Base-by-base conservation (phyloP, 805 yeast genomes). In the Yamadazyma philogaea region DNA sequence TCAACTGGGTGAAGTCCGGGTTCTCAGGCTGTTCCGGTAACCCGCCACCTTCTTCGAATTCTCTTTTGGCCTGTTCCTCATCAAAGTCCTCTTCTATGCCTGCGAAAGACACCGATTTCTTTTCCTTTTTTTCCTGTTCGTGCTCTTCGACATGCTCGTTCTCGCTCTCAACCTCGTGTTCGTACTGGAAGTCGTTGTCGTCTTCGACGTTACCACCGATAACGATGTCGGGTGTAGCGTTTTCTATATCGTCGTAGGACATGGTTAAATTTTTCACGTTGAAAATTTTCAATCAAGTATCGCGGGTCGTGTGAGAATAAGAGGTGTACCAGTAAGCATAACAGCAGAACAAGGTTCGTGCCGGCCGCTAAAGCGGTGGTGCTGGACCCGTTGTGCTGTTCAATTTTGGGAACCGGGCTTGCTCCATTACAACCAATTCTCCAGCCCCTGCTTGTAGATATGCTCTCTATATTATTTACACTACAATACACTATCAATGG, bases 11-110 rank as follows among this genome's bases (percentile, higher is more conserved):
- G 58, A 91, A 84, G 61, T 90, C 96, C 45, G 95, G 95, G 68
- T 87, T 74, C 30, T 77, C 84, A 44, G 96, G 96, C 70, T 93
- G 99, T 64, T 86, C 96, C 42, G 99, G 99, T 46, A 93, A 78
- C 40, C 99, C 99, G 46, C 98, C 98, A 64, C 98, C 96, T 67
- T 88, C 98, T 75, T 87, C 95, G 56, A 93, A 90, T 64, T 91
- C 97, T 60, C 81, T 76, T 57, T 76, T 75, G 57, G 88, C 82
- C 47, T 76, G 78, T 64, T 85, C 96, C 59, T 84, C 95, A 37
- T 75, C 84, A 47, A 75, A 79, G 50, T 80, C 87, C 34, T 76
- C 77, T 44, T 72, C 81, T 39, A 82, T 87, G 24, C 82, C 63
- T 30, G 89, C 89, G 63, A 90, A 90, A 4, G 93, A 78, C 37